A percentile compares a stretch with the other conserved stretches of the same genome.
These are phyloP conservation scores for Deinandra increscens DNA, from an alignment of 129 eudicot species.

Conservation along the genomic window DNA sequence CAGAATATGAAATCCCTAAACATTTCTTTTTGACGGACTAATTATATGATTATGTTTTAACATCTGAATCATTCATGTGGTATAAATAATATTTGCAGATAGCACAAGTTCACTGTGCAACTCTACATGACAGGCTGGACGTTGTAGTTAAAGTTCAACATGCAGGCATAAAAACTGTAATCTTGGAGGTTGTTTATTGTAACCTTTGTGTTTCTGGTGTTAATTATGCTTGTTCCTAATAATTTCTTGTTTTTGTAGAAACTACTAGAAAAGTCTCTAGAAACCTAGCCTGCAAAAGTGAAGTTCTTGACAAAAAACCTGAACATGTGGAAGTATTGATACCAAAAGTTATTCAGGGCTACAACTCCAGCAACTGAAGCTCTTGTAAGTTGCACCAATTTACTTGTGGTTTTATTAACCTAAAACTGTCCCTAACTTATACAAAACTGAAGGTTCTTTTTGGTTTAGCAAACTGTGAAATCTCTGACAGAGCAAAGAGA, in stretches of 20 bases:
- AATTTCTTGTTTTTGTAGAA: slow-evolving; percentile 48
- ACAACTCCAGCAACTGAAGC: slow-evolving; percentile 89
- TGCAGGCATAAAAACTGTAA: slow-evolving; percentile 76
- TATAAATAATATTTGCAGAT: slow-evolving; percentile 46
- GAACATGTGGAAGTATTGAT: slow-evolving; percentile 72
- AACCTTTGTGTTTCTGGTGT: slow-evolving; percentile 6
- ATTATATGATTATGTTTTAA: no score
- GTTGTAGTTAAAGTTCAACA: slow-evolving; percentile 98
- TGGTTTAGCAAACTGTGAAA: slow-evolving; percentile 67
- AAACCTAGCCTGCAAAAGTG: slow-evolving; percentile 71
- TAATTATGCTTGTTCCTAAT: slow-evolving; percentile 26
- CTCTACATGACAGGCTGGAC: slow-evolving; percentile 72
- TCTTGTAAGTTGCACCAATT: slow-evolving; percentile 44
- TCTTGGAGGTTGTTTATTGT: slow-evolving; percentile 62
- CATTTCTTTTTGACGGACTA: no score
- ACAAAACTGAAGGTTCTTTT: slow-evolving; percentile 18
- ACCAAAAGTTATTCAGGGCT: slow-evolving; percentile 59
- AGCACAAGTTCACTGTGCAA: slow-evolving; percentile 99
- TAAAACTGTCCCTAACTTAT: neutral
- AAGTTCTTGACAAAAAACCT: slow-evolving; percentile 38
- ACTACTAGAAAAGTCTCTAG: slow-evolving; percentile 77
- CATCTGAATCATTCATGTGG: neutral
- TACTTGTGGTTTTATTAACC: neutral
- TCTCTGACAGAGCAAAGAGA: slow-evolving; percentile 64
- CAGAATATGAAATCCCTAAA: no score